Evolutionary conservation across 2,329 filamentous ascomycete genomes (phyloP).

Genomic region (Exophiala mesophila): DNA sequence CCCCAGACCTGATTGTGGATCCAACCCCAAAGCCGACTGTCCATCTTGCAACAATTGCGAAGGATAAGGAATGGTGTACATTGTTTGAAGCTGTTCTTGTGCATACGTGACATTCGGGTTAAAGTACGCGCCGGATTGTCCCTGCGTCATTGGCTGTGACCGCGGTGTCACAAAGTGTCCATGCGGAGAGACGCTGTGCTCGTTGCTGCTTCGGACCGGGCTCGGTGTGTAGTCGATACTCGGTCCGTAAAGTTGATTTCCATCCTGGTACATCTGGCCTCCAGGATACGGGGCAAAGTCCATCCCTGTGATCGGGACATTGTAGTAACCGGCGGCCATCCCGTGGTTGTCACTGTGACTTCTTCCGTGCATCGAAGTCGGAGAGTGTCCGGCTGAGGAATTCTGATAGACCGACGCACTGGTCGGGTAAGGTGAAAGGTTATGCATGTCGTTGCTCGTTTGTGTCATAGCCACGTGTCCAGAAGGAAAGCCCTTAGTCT

Average conservation of each 20-base stretch:
- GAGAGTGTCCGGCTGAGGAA: slow-evolving; percentile 26
- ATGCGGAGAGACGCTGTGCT: slow-evolving; percentile 15
- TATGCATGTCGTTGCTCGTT: slow-evolving; percentile 24
- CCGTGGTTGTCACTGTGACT: slow-evolving; percentile 8
- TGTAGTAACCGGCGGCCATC: slow-evolving; percentile 15
- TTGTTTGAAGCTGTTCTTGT: slow-evolving; percentile 9
- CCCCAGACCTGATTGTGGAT: slow-evolving; percentile 14
- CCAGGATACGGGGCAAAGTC: slow-evolving; percentile 4
- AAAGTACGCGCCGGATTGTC: slow-evolving; percentile 9
- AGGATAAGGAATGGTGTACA: slow-evolving; percentile 13
- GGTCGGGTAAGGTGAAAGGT: slow-evolving; percentile 29
- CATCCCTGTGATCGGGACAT: slow-evolving; percentile 9
- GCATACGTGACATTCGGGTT: slow-evolving; percentile 6
- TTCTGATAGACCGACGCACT: slow-evolving; percentile 28
- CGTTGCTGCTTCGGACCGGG: slow-evolving; percentile 1
- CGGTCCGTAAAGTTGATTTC: slow-evolving; percentile 7
- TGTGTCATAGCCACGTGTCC: slow-evolving; percentile 5
- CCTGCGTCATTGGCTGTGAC: slow-evolving; percentile 8
- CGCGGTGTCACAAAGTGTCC: slow-evolving; percentile 11
- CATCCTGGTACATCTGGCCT: slow-evolving; percentile 4
- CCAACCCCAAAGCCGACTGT: slow-evolving; percentile 6
- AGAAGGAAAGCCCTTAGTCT: slow-evolving; percentile 38
- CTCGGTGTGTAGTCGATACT: slow-evolving; percentile 6
- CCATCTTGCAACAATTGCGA: slow-evolving; percentile 8
- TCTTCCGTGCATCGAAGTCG: slow-evolving; percentile 15